phyloP scores from a whole-genome alignment of 2,329 filamentous ascomycete genomes.

The Saccharata proteae region DNA sequence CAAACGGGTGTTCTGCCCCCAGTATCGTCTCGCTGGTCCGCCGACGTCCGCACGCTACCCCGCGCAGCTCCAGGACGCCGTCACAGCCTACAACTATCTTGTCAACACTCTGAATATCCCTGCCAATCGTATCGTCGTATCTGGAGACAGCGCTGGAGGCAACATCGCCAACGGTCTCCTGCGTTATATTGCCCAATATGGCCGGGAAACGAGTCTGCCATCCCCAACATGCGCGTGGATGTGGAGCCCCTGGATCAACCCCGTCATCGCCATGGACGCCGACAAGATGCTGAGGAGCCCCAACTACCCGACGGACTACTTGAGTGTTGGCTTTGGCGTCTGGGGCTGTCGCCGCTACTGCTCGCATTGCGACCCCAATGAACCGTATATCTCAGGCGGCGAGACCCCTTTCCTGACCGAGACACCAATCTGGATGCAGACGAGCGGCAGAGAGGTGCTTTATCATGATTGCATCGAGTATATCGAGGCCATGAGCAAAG shows the following conservation, averaged over 20 bases:
- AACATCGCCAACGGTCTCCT: slow-evolving; percentile 35
- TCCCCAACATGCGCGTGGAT: slow-evolving; percentile 27
- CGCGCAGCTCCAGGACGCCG: slow-evolving; percentile 37
- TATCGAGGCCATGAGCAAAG: slow-evolving; percentile 23
- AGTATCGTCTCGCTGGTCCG: slow-evolving; percentile 37
- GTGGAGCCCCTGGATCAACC: slow-evolving; percentile 33
- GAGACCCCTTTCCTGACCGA: slow-evolving; percentile 26
- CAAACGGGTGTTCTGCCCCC: slow-evolving; percentile 31
- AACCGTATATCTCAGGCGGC: slow-evolving; percentile 28
- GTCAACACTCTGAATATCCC: slow-evolving; percentile 28
- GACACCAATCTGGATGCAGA: slow-evolving; percentile 30
- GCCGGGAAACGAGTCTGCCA: slow-evolving; percentile 19
- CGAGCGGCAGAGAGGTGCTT: slow-evolving; percentile 30
- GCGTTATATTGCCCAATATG: slow-evolving; percentile 34
- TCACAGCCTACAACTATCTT: slow-evolving; percentile 36
- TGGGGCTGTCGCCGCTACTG: slow-evolving; percentile 35
- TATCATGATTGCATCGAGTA: slow-evolving; percentile 28
- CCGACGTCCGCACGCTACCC: slow-evolving; percentile 35
- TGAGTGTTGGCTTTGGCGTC: slow-evolving; percentile 23
- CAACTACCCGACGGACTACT: slow-evolving; percentile 29
- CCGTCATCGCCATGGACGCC: slow-evolving; percentile 17
- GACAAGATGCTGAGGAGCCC: slow-evolving; percentile 18
- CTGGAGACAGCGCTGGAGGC: slow-evolving; percentile 39
- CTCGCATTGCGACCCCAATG: slow-evolving; percentile 10
- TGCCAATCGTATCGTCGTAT: slow-evolving; percentile 29